Base-by-base conservation (phyloP, 2,329 filamentous ascomycete species). In the Trichophyton equinum region DNA sequence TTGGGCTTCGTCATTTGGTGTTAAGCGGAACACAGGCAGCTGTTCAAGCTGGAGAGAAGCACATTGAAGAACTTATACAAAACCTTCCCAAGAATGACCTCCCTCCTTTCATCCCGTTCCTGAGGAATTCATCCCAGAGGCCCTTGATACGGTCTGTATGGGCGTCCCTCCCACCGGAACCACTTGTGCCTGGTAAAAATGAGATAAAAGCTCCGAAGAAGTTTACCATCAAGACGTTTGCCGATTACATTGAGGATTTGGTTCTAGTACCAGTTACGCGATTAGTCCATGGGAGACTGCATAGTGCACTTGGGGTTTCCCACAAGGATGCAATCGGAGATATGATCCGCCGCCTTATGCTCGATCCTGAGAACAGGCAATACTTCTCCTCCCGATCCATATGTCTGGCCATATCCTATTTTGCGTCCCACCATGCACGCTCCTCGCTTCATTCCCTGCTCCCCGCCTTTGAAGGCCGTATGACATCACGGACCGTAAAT, bases 401-500 rank as follows among this genome's bases (percentile, higher is more conserved):
- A 61, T 77, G 77, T 61, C 64, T 61, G 11, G 74, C 75, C 7
- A 65, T 79, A 51, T 64, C 63, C 20, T 79, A 68, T 62, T 69
- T 77, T 46, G 69, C 72, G 61, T 64, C 70, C 3, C 62, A 70
- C 51, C 69, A 73, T 38, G 67, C 68, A 33, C 66, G 75, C 25
- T 55, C 61, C 3, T 63, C 67, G 58, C 71, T 72, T 13, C 70
- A 70, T 40, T 40, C 61, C 1, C 63, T 79, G 5, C 73, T 77
- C 57, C 63, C 68, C 15, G 66, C 60, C 15, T 70, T 73, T 61
- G 70, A 75, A 58, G 67, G 72, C 53, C 64, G 74, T 25, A 68
- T 72, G 36, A 72, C 72, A 2, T 67, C 71, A 4, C 72, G 76
- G 44, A 76, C 74, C 4, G 78, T 74, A 64, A 79, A 79, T 57